A percentile compares a stretch with the other conserved stretches of the same genome.
These are phyloP conservation scores for Claviceps spartinae DNA, from an alignment of 2,329 filamentous ascomycete genomes.

Conservation along the genomic window DNA sequence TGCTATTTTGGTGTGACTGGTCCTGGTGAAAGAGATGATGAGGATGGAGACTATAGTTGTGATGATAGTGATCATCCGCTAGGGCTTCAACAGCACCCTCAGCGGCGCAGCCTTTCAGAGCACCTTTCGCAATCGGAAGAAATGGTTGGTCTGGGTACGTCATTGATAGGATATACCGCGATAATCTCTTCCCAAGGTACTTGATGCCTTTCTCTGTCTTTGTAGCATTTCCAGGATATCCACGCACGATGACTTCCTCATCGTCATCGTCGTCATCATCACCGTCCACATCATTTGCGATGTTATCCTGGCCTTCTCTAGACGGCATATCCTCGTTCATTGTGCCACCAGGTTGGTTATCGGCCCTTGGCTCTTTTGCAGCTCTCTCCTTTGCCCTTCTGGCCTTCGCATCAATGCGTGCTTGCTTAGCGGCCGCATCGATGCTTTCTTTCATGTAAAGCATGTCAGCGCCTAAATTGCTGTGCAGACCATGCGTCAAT, in stretches of 20 bases:
- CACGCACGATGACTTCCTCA: constrained; percentile 77
- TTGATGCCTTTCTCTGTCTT: constrained; percentile 92
- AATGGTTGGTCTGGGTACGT: constrained; percentile 92
- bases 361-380: constrained; percentile 11
- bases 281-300: constrained; percentile 9
- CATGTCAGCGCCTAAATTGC: constrained; percentile 93
- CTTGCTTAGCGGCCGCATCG: constrained; percentile 65
- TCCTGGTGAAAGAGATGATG: constrained; percentile 26
- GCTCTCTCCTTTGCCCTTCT: constrained; percentile 40
- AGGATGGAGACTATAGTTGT: not conserved
- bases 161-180: constrained; percentile 77
- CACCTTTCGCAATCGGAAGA: constrained; percentile 47
- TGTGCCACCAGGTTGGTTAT: not conserved
- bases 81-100: constrained; percentile 28
- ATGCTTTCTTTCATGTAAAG: constrained; percentile 95
- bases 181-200: constrained; percentile 86
- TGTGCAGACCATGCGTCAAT: constrained; percentile 87
- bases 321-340: not conserved
- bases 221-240: constrained; percentile 79
- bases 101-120: constrained; percentile 16
- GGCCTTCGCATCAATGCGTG: constrained; percentile 53
- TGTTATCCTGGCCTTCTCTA: constrained; percentile 8
- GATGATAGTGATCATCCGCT: constrained; percentile 20
- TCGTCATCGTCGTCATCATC: constrained; percentile 51
- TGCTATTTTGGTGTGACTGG: constrained; percentile 26